Conservation (phyloP, 768 basidiomycete genomes). For the Cystobasidium onofrii region DNA sequence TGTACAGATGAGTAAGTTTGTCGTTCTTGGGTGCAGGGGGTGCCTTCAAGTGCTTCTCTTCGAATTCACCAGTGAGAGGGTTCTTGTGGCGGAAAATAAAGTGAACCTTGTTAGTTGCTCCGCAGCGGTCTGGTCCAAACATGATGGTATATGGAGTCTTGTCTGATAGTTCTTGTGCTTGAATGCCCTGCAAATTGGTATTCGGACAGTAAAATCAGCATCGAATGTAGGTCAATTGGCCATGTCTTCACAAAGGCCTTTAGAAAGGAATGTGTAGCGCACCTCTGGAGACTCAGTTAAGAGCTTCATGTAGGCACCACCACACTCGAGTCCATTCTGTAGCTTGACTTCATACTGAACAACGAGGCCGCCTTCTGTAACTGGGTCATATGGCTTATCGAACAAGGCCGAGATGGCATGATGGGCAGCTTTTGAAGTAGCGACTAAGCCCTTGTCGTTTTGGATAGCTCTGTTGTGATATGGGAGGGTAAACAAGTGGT, state of each 20-base stretch:
- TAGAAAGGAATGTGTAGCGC: not conserved
- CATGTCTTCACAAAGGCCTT: slow-evolving; percentile 39
- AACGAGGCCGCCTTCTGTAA: slow-evolving; percentile 67
- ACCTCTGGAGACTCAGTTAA: slow-evolving; percentile 52
- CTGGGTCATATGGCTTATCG: slow-evolving; percentile 65
- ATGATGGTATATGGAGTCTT: slow-evolving; percentile 58
- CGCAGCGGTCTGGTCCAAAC: slow-evolving; percentile 41
- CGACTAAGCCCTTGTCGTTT: slow-evolving; percentile 43
- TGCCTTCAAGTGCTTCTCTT: slow-evolving; percentile 88
- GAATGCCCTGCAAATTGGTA: slow-evolving; percentile 90
- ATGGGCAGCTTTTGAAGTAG: slow-evolving; percentile 93
- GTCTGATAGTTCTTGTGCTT: slow-evolving; percentile 88
- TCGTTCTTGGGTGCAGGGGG: slow-evolving; percentile 77
- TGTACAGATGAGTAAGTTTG: slow-evolving; percentile 89
- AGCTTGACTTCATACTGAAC: slow-evolving; percentile 99
- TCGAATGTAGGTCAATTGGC: too few species aligned
- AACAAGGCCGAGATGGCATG: slow-evolving; percentile 98
- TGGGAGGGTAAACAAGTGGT: not conserved
- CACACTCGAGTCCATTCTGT: slow-evolving; percentile 94
- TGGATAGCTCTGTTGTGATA: slow-evolving; percentile 42
- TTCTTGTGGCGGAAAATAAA: slow-evolving; percentile 99
- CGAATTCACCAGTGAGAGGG: slow-evolving; percentile 81
- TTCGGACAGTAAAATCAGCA: too few species aligned
- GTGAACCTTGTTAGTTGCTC: slow-evolving; percentile 63
- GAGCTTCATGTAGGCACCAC: slow-evolving; percentile 97